phyloP scores from a whole-genome alignment of 139 green algal genomes.

The Astrephomene gubernaculifera region DNA sequence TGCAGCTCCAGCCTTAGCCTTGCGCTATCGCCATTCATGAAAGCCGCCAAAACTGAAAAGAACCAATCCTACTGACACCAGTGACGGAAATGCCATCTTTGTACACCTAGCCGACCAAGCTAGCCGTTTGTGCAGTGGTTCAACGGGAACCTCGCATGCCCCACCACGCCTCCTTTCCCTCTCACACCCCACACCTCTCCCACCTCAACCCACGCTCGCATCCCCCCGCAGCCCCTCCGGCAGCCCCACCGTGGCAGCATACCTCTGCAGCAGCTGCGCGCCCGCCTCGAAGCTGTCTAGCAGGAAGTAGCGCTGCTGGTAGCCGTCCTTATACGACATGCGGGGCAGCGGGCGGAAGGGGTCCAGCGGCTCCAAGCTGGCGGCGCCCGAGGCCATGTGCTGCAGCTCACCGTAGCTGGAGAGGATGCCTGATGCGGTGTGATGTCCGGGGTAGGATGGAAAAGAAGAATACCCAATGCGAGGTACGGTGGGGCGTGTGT shows the following conservation, averaged over 20 bases:
- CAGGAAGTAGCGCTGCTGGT: constrained; percentile 87
- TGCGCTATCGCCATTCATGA: too few species aligned
- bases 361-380: constrained; percentile 77
- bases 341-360: constrained; percentile 78
- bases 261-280: constrained; percentile 68
- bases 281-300: constrained; percentile 82
- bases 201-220: constrained; percentile 6
- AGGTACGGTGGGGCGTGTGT: too few species aligned
- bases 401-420: constrained; percentile 89
- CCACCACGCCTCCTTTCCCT: too few species aligned
- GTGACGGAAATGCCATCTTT: too few species aligned
- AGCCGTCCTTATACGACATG: constrained; percentile 96
- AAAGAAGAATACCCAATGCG: neutral
- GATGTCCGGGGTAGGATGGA: neutral
- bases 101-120: too few species aligned
- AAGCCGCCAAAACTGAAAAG: too few species aligned
- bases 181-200: neutral
- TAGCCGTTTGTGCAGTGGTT: too few species aligned
- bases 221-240: constrained; percentile 20
- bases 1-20: too few species aligned
- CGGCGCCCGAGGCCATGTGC: constrained; percentile 77
- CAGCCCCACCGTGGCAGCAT: constrained; percentile 42
- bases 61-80: too few species aligned
- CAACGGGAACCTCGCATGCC: too few species aligned
- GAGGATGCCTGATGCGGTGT: constrained; percentile 76